phyloP scores from a whole-genome alignment of 2,329 filamentous ascomycete species.

The Hypoxylon sp. region DNA sequence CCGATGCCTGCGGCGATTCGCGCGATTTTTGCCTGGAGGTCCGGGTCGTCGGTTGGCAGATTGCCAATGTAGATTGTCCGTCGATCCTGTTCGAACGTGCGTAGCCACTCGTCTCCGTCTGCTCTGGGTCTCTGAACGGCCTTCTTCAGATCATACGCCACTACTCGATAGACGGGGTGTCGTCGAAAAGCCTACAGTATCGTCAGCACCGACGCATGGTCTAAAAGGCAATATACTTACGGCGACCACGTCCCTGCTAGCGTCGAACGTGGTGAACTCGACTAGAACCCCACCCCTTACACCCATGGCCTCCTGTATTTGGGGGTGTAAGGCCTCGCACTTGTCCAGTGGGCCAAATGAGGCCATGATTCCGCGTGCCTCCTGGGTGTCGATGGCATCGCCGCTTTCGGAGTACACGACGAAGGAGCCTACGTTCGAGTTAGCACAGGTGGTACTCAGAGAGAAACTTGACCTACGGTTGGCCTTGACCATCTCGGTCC shows the following conservation, averaged over 20 bases:
- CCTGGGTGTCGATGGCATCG: slow-evolving; percentile 49
- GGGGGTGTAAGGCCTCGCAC: slow-evolving; percentile 47
- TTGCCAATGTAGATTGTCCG: slow-evolving; percentile 48
- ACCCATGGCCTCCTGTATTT: slow-evolving; percentile 46
- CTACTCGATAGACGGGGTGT: slow-evolving; percentile 44
- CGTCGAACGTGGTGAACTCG: slow-evolving; percentile 60
- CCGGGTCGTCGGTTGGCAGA: slow-evolving; percentile 38
- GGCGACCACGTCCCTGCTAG: slow-evolving; percentile 56
- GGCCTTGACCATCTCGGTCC: slow-evolving; percentile 66
- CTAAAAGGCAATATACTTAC: slow-evolving; percentile 47
- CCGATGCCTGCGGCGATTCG: slow-evolving; percentile 40
- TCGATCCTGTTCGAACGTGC: slow-evolving; percentile 46
- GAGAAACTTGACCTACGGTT: slow-evolving; percentile 56
- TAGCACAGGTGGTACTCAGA: slow-evolving; percentile 24
- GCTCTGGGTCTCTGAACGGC: slow-evolving; percentile 28
- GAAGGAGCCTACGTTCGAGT: slow-evolving; percentile 55
- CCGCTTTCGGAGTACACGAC: slow-evolving; percentile 54
- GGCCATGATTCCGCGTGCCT: slow-evolving; percentile 54
- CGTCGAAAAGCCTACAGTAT: slow-evolving; percentile 45
- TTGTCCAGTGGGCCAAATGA: slow-evolving; percentile 55
- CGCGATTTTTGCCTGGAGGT: slow-evolving; percentile 39
- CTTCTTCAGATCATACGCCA: slow-evolving; percentile 47
- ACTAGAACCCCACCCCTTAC: slow-evolving; percentile 55
- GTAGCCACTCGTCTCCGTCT: slow-evolving; percentile 44
- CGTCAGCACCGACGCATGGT: slow-evolving; percentile 24